Evolutionary conservation across 2,329 filamentous ascomycete genomes (phyloP), one percentile per base, ranked within the genome.

Genomic region (Penicillium sp.): DNA sequence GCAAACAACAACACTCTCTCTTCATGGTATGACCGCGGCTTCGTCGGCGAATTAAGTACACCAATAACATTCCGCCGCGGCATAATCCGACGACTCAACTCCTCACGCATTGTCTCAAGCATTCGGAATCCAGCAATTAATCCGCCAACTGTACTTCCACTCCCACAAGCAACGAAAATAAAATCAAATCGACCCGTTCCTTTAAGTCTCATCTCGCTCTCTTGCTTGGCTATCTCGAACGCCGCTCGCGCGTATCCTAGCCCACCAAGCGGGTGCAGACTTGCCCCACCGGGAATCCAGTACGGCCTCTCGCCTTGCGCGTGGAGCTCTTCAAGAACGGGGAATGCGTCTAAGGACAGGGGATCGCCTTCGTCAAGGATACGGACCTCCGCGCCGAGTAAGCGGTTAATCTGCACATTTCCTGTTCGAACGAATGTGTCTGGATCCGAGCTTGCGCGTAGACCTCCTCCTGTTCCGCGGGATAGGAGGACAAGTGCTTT

Each of bases 341-440:
- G 52, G 1, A 44, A 51, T 7, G 59, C 55, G 39, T 63, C 59
- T 2, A 48, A 33, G 10, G 60, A 46, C 3, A 66, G 46, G 0
- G 62, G 50, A 79, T 89, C 55, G 68, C 87, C 20, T 74, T 87
- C 46, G 63, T 89, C 29, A 73, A 84, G 63, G 68, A 81, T 18
- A 75, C 85, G 52, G 74, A 84, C 61, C 65, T 70, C 18, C 72
- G 74, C 48, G 58, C 66, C 55, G 10, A 68, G 41, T 46, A 72
- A 45, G 54, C 66, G 55, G 29, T 63, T 56, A 23, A 68, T 49
- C 33, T 69, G 66, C 23, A 64, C 59, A 15, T 70, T 70, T 0
- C 68, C 68, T 3, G 49, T 47, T 13, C 57, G 54, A 21, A 61
- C 13, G 37, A 68, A 70, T 4, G 52, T 46, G 0, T 42, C 36